phyloP scores from a whole-genome alignment of 768 basidiomycete species.

The Termitomyces sp. region DNA sequence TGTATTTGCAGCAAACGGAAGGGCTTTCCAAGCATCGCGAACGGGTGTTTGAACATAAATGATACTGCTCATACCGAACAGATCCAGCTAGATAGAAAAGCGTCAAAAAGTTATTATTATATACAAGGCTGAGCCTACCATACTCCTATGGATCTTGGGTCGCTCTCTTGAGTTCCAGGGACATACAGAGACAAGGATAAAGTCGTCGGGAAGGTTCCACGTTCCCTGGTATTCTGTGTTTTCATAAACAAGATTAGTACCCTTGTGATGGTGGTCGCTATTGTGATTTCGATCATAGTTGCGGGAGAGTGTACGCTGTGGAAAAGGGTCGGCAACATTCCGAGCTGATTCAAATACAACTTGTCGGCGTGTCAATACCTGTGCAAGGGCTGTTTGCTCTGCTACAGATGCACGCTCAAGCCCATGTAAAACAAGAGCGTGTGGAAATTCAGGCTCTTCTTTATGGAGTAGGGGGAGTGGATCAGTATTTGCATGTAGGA shows the following conservation, averaged over 20 bases:
- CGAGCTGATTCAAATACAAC: constrained; percentile 39
- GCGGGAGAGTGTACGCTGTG: not conserved
- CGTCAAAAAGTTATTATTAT: not conserved
- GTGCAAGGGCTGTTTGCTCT: constrained; percentile 56
- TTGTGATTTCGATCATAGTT: not conserved
- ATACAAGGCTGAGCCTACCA: constrained; percentile 46
- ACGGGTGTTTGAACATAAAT: constrained; percentile 45
- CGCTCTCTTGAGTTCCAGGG: constrained; percentile 59
- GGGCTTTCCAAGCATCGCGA: constrained; percentile 32
- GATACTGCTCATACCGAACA: constrained; percentile 73
- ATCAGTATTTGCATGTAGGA: constrained; percentile 33
- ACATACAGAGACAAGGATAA: constrained; percentile 74
- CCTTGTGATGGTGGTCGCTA: not conserved
- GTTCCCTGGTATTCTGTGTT: constrained; percentile 34
- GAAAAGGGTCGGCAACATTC: constrained; percentile 7
- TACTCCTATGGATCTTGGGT: constrained; percentile 58
- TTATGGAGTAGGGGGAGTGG: constrained; percentile 22
- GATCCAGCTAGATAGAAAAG: constrained; percentile 54
- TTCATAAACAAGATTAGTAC: constrained; percentile 18
- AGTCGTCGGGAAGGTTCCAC: constrained; percentile 63
- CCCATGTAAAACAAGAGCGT: constrained; percentile 65
- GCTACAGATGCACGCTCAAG: constrained; percentile 57
- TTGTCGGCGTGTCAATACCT: constrained; percentile 48
- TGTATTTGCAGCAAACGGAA: constrained; percentile 24
- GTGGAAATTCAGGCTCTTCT: constrained; percentile 37